These are phyloP conservation scores for Candida adriatica DNA, from an alignment of 805 yeast species.

Conservation along the genomic window DNA sequence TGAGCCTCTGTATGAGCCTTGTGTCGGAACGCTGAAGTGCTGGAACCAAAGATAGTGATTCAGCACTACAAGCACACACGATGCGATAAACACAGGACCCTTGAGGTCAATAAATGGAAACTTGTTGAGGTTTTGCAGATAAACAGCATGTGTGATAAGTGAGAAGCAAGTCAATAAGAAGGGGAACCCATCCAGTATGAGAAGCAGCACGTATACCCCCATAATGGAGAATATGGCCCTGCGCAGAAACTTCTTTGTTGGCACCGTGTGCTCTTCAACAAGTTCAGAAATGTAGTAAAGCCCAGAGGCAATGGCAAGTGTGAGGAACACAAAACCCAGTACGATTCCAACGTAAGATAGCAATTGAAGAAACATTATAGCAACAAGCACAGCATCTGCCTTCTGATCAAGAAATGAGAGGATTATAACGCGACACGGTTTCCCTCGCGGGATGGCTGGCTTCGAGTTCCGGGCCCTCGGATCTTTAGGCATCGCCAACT, in stretches of 20 bases:
- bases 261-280: slow-evolving; percentile 88
- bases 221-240: slow-evolving; percentile 61
- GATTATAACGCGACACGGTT: no score
- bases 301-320: slow-evolving; percentile 80
- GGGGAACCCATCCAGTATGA: slow-evolving; percentile 77
- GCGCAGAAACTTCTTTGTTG: slow-evolving; percentile 65
- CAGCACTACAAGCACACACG: slow-evolving; percentile 64
- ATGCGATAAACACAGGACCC: slow-evolving; percentile 61
- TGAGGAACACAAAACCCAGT: slow-evolving; percentile 53
- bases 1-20: slow-evolving; percentile 61
- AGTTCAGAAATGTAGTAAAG: slow-evolving; percentile 85
- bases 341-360: slow-evolving; percentile 56
- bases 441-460: no score
- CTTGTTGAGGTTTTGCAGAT: slow-evolving; percentile 65
- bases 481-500: no score
- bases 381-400: no score
- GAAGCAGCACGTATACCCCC: slow-evolving; percentile 44
- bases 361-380: slow-evolving; percentile 52
- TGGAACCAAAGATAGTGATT: slow-evolving; percentile 91
- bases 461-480: no score
- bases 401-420: no score
- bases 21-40: slow-evolving; percentile 57
- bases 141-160: slow-evolving; percentile 61
- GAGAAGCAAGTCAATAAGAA: slow-evolving; percentile 60
- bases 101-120: slow-evolving; percentile 81